phyloP scores from a whole-genome alignment of 345 rosid genomes.

The Pugionium dolabratum region DNA sequence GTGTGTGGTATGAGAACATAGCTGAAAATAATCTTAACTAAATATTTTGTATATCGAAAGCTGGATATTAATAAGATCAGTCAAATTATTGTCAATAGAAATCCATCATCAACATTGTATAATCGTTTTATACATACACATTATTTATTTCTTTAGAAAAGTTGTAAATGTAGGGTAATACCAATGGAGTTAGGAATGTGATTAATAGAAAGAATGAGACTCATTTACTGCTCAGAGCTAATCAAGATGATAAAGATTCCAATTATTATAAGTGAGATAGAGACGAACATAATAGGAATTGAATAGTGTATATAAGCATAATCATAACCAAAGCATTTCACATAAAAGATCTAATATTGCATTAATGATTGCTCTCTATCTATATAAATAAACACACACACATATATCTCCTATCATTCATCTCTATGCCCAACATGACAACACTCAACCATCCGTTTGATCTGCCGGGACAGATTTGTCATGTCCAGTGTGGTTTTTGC shows the following conservation, averaged over 20 bases:
- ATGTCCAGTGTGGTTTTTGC: constrained; percentile 95
- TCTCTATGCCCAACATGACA: constrained; percentile 50
- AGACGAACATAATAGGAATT: constrained; percentile 20
- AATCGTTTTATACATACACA: too few species aligned
- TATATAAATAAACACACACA: constrained; percentile 31
- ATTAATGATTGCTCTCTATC: constrained; percentile 18
- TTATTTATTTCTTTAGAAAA: constrained; percentile 1
- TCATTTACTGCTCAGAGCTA: constrained; percentile 40
- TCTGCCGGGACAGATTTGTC: constrained; percentile 90
- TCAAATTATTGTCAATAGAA: constrained; percentile 1
- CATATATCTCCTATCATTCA: constrained; percentile 30
- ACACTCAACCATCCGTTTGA: constrained; percentile 63
- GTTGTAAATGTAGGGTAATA: not conserved
- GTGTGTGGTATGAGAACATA: not conserved
- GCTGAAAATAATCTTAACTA: not conserved
- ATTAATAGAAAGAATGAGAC: constrained; percentile 27
- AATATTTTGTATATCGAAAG: not conserved
- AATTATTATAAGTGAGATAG: constrained; percentile 30
- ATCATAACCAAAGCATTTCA: constrained; percentile 28
- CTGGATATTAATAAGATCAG: constrained; percentile 7
- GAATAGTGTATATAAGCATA: constrained; percentile 31
- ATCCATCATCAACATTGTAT: constrained; percentile 6
- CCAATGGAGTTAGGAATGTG: constrained; percentile 26
- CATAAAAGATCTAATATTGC: constrained; percentile 17
- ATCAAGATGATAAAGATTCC: constrained; percentile 33